These are phyloP conservation scores for Glarea lozoyensis DNA, from an alignment of 495 filamentous ascomycete genomes.

Conservation along the genomic window DNA sequence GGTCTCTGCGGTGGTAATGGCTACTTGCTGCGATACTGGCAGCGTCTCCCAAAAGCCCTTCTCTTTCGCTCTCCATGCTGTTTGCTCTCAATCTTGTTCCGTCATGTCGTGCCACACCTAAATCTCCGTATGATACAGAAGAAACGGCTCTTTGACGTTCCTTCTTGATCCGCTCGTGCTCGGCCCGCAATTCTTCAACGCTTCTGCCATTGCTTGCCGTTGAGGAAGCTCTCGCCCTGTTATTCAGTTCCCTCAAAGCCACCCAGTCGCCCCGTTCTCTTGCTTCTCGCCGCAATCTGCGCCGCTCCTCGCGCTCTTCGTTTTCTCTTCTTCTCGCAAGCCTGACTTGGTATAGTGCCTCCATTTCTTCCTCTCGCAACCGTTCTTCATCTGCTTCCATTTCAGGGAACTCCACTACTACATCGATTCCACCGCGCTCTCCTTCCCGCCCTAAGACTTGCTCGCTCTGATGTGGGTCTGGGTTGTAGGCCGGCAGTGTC, in stretches of 20 bases:
- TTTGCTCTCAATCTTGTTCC: conserved; percentile 77
- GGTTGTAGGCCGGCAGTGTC: conserved; percentile 75
- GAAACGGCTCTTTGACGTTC: conserved; percentile 68
- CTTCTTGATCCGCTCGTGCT: conserved; percentile 53
- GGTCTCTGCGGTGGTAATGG: conserved; percentile 30
- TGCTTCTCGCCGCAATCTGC: conserved; percentile 56
- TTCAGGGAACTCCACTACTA: conserved; percentile 79
- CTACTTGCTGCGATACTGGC: conserved; percentile 43
- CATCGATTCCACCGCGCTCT: conserved; percentile 84
- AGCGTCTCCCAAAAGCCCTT: conserved; percentile 64
- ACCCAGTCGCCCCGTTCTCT: conserved; percentile 56
- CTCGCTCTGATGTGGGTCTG: conserved; percentile 61
- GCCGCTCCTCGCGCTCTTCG: conserved; percentile 66
- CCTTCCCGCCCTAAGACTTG: conserved; percentile 85
- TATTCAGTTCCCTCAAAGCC: conserved; percentile 51
- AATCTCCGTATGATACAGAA: conserved; percentile 74
- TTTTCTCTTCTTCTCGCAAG: conserved; percentile 65
- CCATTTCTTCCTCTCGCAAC: conserved; percentile 88
- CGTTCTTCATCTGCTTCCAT: conserved; percentile 46
- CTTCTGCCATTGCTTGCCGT: conserved; percentile 15
- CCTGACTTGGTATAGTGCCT: conserved; percentile 82
- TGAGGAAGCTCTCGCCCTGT: conserved; percentile 24
- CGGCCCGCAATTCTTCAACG: conserved; percentile 48
- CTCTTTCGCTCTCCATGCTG: conserved; percentile 66
- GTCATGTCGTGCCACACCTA: conserved; percentile 83